Conservation (phyloP, 768 basidiomycete genomes). For the Tricholomella constricta region DNA sequence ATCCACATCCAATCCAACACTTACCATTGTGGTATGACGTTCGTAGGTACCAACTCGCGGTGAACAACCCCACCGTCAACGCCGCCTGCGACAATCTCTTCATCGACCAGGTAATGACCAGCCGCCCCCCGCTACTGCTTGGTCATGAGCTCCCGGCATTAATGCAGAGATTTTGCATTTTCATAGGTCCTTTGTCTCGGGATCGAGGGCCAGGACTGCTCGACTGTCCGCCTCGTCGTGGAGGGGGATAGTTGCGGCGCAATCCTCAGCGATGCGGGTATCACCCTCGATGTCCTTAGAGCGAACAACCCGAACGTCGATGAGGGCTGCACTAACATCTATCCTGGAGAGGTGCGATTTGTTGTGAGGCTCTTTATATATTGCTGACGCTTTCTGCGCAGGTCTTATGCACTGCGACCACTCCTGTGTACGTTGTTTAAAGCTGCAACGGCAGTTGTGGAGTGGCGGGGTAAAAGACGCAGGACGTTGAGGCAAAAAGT, state of each 20-base stretch:
- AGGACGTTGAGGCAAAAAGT: too few relatives aligned
- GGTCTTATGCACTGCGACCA: conserved; percentile 15
- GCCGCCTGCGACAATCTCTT: conserved; percentile 57
- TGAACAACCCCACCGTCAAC: conserved; percentile 51
- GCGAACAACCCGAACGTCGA: conserved; percentile 70
- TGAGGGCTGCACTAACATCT: conserved; percentile 52
- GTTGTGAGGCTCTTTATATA: neutral
- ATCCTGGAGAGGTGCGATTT: conserved; percentile 53
- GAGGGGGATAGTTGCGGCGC: conserved; percentile 51
- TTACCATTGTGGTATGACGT: too few relatives aligned
- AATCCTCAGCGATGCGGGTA: conserved; percentile 43
- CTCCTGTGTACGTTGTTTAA: conserved; percentile 1
- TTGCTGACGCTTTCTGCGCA: neutral
- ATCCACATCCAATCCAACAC: too few relatives aligned
- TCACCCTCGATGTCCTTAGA: conserved; percentile 47
- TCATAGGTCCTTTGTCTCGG: conserved; percentile 56
- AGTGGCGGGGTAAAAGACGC: too few relatives aligned
- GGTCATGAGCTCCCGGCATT: too few relatives aligned
- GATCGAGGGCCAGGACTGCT: conserved; percentile 57
- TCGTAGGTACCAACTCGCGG: conserved; percentile 62
- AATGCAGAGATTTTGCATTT: too few relatives aligned
- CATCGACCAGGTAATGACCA: conserved; percentile 43
- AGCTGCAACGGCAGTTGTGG: neutral
- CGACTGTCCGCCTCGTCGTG: conserved; percentile 45
- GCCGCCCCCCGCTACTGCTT: neutral